Conservation (phyloP, 208 protist genomes). For the Zelonia costaricensis region DNA sequence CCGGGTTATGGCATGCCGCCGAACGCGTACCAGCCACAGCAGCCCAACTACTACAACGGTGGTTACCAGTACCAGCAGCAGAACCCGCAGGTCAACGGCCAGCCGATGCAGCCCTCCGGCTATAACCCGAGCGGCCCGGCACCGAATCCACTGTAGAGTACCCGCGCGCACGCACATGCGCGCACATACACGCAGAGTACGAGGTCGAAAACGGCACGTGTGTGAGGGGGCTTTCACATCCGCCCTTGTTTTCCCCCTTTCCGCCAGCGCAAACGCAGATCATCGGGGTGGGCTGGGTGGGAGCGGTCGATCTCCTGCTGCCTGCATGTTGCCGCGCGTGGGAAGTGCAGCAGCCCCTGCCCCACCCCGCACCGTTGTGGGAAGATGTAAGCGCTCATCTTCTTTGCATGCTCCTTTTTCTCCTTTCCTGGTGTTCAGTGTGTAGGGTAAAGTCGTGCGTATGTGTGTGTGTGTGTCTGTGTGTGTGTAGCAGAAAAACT, state of each 20-base stretch:
- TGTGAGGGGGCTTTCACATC: no score
- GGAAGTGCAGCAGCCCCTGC: no score
- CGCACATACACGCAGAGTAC: not conserved
- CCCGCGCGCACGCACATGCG: not conserved
- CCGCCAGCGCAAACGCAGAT: no score
- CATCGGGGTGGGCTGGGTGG: no score
- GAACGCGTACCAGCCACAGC: conserved; percentile 15
- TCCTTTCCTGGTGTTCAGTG: not conserved
- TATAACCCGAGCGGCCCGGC: not conserved
- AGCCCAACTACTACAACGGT: conserved; percentile 1
- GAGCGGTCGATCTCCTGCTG: no score
- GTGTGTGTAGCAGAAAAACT: no score
- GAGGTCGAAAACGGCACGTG: no score
- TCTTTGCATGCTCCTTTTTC: not conserved
- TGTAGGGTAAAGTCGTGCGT: not conserved
- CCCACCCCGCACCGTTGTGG: no score
- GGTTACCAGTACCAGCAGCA: not conserved
- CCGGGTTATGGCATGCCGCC: conserved; percentile 15
- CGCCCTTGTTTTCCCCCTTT: no score
- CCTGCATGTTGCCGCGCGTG: no score
- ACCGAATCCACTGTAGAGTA: not conserved
- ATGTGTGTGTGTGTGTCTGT: not conserved
- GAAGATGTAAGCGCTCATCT: no score
- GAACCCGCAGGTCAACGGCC: not conserved
- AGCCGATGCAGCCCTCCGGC: not conserved